A percentile compares a stretch with the other conserved stretches of the same genome.
Evolutionary conservation across 2,329 filamentous ascomycete genomes (phyloP).

Genomic region (Setomelanomma holmii): DNA sequence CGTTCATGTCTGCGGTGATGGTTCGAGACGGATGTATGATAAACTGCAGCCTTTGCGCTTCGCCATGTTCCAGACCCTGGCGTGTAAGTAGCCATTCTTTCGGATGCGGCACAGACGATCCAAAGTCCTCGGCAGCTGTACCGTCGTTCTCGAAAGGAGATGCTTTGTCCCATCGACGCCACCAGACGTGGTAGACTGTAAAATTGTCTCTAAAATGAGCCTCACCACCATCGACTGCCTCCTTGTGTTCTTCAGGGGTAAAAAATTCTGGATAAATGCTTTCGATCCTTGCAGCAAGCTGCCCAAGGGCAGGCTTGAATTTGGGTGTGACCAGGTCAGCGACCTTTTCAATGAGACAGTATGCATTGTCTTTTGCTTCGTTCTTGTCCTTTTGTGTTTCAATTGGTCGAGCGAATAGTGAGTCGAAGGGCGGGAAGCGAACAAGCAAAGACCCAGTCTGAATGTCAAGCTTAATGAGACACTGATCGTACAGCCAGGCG

Average conservation of each 20-base stretch:
- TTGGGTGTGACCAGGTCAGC: constrained; percentile 58
- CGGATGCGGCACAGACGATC: constrained; percentile 6
- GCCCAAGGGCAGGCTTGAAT: constrained; percentile 52
- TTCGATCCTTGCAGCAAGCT: constrained; percentile 51
- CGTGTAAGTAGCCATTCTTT: constrained; percentile 38
- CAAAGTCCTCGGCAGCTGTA: constrained; percentile 2
- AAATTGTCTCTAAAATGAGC: constrained; percentile 17
- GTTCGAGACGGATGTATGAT: constrained; percentile 20
- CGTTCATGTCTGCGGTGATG: neutral
- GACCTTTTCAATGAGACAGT: constrained; percentile 57
- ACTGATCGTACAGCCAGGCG: constrained; percentile 59
- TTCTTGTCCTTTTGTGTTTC: constrained; percentile 21
- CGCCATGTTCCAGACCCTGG: constrained; percentile 21
- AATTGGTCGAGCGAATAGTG: constrained; percentile 25
- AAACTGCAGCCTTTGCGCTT: constrained; percentile 1
- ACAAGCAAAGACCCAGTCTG: constrained; percentile 44
- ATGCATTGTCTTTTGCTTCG: constrained; percentile 42
- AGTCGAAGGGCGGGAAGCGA: constrained; percentile 31
- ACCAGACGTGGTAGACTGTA: constrained; percentile 32
- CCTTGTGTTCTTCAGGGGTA: constrained; percentile 2
- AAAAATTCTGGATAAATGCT: constrained; percentile 51
- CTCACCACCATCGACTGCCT: neutral
- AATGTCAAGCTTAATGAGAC: constrained; percentile 55
- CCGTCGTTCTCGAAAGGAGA: constrained; percentile 18
- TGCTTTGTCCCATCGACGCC: constrained; percentile 25